Conservation (phyloP, 1,284 basidiomycete genomes). For the Peniophora sp. region DNA sequence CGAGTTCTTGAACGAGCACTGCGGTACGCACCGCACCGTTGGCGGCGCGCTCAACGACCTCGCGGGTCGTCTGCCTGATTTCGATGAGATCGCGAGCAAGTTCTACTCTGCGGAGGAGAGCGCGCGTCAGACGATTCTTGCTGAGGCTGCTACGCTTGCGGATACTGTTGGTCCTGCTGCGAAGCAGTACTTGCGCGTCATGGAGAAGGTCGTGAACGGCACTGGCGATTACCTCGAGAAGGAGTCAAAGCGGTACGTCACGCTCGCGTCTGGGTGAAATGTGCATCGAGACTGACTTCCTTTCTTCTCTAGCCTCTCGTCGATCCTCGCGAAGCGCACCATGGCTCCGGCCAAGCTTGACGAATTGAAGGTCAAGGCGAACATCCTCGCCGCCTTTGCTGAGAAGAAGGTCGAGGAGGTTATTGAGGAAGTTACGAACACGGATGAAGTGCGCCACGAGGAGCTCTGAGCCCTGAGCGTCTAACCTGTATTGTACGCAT, state of each 20-base stretch:
- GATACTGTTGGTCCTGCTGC: slow-evolving; percentile 41
- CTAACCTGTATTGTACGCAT: background rate
- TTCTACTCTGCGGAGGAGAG: slow-evolving; percentile 63
- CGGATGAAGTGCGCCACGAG: slow-evolving; percentile 22
- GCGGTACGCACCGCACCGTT: slow-evolving; percentile 76
- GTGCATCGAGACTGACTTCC: too few relatives aligned
- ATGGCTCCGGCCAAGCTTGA: slow-evolving; percentile 79
- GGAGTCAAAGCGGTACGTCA: slow-evolving; percentile 73
- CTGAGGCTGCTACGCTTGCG: slow-evolving; percentile 51
- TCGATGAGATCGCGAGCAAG: slow-evolving; percentile 73
- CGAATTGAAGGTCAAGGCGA: slow-evolving; percentile 89
- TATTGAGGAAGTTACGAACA: slow-evolving; percentile 20
- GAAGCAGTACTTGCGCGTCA: slow-evolving; percentile 85
- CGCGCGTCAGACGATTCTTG: slow-evolving; percentile 51
- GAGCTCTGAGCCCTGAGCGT: slow-evolving; percentile 14
- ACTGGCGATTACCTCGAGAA: slow-evolving; percentile 78
- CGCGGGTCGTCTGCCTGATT: slow-evolving; percentile 75
- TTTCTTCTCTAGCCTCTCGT: slow-evolving; percentile 40
- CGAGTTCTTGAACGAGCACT: slow-evolving; percentile 77
- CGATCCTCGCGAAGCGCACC: slow-evolving; percentile 68
- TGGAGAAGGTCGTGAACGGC: slow-evolving; percentile 79
- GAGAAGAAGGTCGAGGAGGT: slow-evolving; percentile 39
- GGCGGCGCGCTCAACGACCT: slow-evolving; percentile 77
- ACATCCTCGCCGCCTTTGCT: slow-evolving; percentile 75
- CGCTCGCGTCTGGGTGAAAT: background rate